phyloP scores from a whole-genome alignment of 73 alveolate species.

The Tetrahymena borealis region DNA sequence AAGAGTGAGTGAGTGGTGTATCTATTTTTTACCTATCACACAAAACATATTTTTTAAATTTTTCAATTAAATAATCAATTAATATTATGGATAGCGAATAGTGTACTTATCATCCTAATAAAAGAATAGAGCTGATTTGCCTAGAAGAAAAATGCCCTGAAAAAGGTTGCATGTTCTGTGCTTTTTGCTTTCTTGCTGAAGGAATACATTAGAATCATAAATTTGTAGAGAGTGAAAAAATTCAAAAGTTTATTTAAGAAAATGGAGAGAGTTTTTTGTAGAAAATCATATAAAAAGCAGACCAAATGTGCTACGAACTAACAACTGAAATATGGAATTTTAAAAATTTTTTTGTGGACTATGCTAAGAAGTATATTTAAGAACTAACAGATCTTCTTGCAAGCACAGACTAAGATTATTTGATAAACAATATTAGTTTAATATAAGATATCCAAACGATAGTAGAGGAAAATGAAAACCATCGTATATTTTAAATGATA shows the following conservation, averaged over 20 bases:
- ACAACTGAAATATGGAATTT: background rate
- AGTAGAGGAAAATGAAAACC: background rate
- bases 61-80: too few relatives aligned
- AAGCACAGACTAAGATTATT: background rate
- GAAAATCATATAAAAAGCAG: background rate
- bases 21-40: too few relatives aligned
- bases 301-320: background rate
- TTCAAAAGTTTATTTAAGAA: background rate
- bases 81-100: background rate
- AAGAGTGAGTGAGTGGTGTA: too few relatives aligned
- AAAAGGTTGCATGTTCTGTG: background rate
- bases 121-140: background rate
- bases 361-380: background rate
- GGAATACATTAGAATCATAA: background rate
- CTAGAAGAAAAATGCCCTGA: background rate
- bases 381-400: background rate
- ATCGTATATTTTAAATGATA: background rate
- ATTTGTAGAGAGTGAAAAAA: background rate
- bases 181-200: background rate
- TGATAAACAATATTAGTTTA: background rate
- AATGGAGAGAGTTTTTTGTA: background rate
- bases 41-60: too few relatives aligned
- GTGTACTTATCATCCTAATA: background rate
- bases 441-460: background rate
- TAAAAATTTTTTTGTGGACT: background rate